Base-by-base conservation (phyloP, 2,329 filamentous ascomycete species). In the Amylocarpus encephaloides region DNA sequence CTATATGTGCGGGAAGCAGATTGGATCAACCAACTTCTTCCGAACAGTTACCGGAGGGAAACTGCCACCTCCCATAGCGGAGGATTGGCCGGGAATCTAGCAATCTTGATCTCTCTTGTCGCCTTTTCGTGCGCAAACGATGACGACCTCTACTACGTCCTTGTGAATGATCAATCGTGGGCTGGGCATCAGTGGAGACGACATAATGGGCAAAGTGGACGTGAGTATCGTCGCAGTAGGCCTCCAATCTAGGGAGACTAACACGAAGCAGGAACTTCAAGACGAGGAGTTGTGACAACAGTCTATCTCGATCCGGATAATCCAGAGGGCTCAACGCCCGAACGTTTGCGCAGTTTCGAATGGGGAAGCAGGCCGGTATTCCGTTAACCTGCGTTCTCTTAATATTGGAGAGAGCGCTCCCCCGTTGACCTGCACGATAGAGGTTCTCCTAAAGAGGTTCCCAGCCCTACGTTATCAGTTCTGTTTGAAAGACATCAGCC, bases 261-360 rank as follows among this genome's bases (percentile, higher is more conserved):
- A 42, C n/a, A 11, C 16, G 10, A 5, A 2, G 9, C 34, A 62
- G 57, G 57, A 2, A 22, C 11, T 9, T 42, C 39, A 1, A 16
- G 41, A 35, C 52, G 62, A 42, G 62, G 62, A 4, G 32, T 63
- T 13, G 54, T 64, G 9, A 54, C 55, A 3, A 56, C 39, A 5
- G 44, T 64, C n/a, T 65, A 58, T 33, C 41, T 54, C 1, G 62
- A 64, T 35, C 62, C 62, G 3, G 49, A 56, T 6, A 64, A 65
- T 39, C 43, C 50, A 15, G 7, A 41, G 3, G 50, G 56, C 1
- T 64, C 61, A 3, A 64, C 58, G 2, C 1, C 3, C 1, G 30
- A 51, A 10, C 38, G 38, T 6, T 35, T 64, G 11, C 13, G 22
- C 2, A 15, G 48, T 11, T 38, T 64, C 1, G 60, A 64, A 44